Percentiles rank a stretch among this genome's conserved stretches.
Evolutionary conservation across 2,329 filamentous ascomycete genomes (phyloP).

Genomic region (Setomelanomma holmii): DNA sequence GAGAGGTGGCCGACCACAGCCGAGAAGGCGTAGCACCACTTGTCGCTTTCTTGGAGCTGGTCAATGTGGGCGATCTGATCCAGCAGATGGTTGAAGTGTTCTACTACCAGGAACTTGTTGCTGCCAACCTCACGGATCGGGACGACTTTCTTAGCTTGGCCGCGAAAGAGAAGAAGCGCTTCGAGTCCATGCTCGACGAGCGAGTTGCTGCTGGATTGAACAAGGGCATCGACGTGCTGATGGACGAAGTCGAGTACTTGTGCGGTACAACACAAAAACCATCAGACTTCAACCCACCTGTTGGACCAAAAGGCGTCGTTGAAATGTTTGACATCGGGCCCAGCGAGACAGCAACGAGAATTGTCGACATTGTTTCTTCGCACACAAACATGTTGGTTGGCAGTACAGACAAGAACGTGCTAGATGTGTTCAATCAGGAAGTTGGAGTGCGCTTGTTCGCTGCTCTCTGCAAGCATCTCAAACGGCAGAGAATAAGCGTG

Average conservation of each 20-base stretch:
- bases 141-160: conserved; percentile 95
- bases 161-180: conserved; percentile 94
- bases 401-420: conserved; percentile 95
- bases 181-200: conserved; percentile 98
- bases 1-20: conserved; percentile 76
- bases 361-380: conserved; percentile 84
- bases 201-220: conserved; percentile 94
- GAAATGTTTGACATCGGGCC: conserved; percentile 69
- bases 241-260: conserved; percentile 97
- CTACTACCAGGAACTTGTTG: conserved; percentile 91
- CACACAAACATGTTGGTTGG: conserved; percentile 94
- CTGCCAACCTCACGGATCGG: conserved; percentile 81
- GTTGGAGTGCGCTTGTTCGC: conserved; percentile 92
- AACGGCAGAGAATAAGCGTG: conserved; percentile 90
- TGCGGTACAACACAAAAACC: conserved; percentile 86
- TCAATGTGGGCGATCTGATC: conserved; percentile 97
- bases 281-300: conserved; percentile 85
- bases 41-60: conserved; percentile 94
- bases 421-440: conserved; percentile 98
- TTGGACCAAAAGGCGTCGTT: conserved; percentile 42
- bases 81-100: conserved; percentile 99
- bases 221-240: conserved; percentile 96
- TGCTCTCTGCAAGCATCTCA: conserved; percentile 94
- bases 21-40: conserved; percentile 83
- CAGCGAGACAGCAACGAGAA: conserved; percentile 76